Percentiles rank a stretch among this genome's conserved stretches.
Conservation (phyloP, 2,329 filamentous ascomycete species). For the Claviceps lovelessii region DNA sequence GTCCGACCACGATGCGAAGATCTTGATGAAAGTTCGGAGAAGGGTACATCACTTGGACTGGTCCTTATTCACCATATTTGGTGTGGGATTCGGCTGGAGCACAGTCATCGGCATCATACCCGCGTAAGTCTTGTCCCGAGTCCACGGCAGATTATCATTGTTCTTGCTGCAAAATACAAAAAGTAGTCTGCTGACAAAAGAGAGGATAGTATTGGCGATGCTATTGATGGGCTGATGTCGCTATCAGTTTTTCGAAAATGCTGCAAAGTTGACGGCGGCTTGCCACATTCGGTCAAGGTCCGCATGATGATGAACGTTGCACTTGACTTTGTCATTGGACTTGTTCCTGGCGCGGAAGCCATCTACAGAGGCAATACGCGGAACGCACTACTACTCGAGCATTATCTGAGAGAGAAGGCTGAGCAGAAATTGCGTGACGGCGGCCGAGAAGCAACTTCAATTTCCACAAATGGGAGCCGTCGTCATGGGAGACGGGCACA, state of each 20-base stretch:
- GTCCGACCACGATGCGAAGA: conserved; percentile 63
- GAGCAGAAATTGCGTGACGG: conserved; percentile 37
- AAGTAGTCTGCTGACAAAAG: background rate
- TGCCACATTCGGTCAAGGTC: conserved; percentile 44
- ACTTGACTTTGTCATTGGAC: conserved; percentile 58
- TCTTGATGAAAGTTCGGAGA: conserved; percentile 76
- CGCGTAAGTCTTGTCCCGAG: conserved; percentile 40
- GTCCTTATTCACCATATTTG: conserved; percentile 65
- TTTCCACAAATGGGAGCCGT: conserved; percentile 37
- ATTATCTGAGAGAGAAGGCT: conserved; percentile 54
- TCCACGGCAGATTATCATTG: background rate
- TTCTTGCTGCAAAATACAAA: background rate
- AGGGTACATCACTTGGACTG: conserved; percentile 78
- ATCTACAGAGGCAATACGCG: conserved; percentile 61
- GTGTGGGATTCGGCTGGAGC: conserved; percentile 78
- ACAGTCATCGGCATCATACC: conserved; percentile 75
- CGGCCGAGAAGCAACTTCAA: conserved; percentile 30
- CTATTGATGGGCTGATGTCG: conserved; percentile 57
- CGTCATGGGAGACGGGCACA: conserved; percentile 32
- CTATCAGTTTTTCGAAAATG: conserved; percentile 62
- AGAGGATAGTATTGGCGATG: conserved; percentile 53
- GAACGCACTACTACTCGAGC: conserved; percentile 57
- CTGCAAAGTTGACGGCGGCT: conserved; percentile 59
- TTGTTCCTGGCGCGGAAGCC: conserved; percentile 60
- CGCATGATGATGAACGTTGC: conserved; percentile 72